Percentiles rank a stretch among this genome's conserved stretches.
Conservation (phyloP, 2,329 filamentous ascomycete species). For the Passalora sequoiae region DNA sequence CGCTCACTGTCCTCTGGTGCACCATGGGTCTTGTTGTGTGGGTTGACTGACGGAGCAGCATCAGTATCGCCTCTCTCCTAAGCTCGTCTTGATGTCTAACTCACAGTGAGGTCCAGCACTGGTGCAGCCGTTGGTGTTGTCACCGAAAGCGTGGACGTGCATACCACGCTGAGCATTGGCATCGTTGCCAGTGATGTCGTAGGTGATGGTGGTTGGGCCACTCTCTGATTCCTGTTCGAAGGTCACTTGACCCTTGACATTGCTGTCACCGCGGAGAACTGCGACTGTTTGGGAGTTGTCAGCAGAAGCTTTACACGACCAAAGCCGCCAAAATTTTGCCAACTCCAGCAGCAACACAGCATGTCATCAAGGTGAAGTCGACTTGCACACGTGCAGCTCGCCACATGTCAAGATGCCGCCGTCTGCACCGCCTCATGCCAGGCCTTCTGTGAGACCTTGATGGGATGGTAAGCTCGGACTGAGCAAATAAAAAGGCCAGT, state of each 20-base stretch:
- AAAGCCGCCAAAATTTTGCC: not conserved
- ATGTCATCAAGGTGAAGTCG: not conserved
- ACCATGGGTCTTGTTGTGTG: constrained; percentile 85
- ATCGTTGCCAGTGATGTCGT: constrained; percentile 89
- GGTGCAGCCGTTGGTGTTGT: constrained; percentile 99
- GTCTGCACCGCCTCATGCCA: constrained; percentile 4
- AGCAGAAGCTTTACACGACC: constrained; percentile 6
- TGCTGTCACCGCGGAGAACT: constrained; percentile 96
- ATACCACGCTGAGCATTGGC: constrained; percentile 94
- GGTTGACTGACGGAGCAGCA: too few relatives aligned
- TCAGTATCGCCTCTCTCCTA: too few relatives aligned
- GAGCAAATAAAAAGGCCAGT: constrained; percentile 15
- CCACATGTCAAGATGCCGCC: not conserved
- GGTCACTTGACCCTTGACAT: constrained; percentile 85
- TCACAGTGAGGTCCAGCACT: constrained; percentile 95
- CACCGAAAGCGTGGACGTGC: constrained; percentile 98
- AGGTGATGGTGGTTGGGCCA: constrained; percentile 77
- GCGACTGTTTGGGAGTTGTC: constrained; percentile 58
- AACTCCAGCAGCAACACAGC: not conserved
- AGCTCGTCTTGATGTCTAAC: too few relatives aligned
- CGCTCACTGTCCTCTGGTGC: constrained; percentile 75
- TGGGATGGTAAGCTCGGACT: constrained; percentile 10
- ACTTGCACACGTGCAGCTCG: not conserved
- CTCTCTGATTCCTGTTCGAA: constrained; percentile 89
- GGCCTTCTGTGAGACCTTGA: constrained; percentile 17